Base-by-base conservation (phyloP, 2,329 filamentous ascomycete species). In the Aspergillus felis region DNA sequence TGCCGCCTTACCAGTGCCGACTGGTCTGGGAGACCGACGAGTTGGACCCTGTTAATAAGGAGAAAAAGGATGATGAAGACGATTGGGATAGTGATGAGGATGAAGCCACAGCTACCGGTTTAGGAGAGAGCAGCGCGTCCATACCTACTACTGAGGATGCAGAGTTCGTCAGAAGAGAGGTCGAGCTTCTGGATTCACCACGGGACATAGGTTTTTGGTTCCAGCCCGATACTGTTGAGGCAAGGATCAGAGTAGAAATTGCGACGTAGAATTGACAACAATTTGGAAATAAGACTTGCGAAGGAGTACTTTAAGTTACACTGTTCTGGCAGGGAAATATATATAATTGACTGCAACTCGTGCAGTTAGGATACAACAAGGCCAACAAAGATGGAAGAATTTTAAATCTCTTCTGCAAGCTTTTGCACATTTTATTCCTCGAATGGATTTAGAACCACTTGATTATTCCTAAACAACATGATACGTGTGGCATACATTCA, bases 21-120 rank as follows among this genome's bases (percentile, higher is more conserved):
- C 73, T 97, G 51, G 77, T 94, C 0, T 96, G 91, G 89, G 91
- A 96, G 76, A 96, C 92, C 8, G 90, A 91, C 22, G 92, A 97
- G 73, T 91, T 89, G 85, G 91, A 96, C 72, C 90, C 90, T 0
- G 86, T 91, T 0, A 82, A 82, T 8, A 81, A 83, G 59, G 84
- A 85, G 64, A 81, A 86, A 60, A 81, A 84, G 4, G 81, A 82
- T 29, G 84, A 84, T 47, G 82, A 75, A 28, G 74, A 70, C 29
- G 58, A 56, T 20, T 76, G 77, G 54, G 80, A 79, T 48, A 79
- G 79, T 5, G 77, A 75, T 2, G 75, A 79, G 46, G 76, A 78
- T 32, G 74, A 27, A 41, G 51, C 12, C 12, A 12, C 38, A 3
- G 32, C 14, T 24, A 20, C 8, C 4, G 22, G n/a, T n/a, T 41